These are phyloP conservation scores for Yarrowia keelungensis DNA, from an alignment of 805 yeast genomes.

Conservation along the genomic window DNA sequence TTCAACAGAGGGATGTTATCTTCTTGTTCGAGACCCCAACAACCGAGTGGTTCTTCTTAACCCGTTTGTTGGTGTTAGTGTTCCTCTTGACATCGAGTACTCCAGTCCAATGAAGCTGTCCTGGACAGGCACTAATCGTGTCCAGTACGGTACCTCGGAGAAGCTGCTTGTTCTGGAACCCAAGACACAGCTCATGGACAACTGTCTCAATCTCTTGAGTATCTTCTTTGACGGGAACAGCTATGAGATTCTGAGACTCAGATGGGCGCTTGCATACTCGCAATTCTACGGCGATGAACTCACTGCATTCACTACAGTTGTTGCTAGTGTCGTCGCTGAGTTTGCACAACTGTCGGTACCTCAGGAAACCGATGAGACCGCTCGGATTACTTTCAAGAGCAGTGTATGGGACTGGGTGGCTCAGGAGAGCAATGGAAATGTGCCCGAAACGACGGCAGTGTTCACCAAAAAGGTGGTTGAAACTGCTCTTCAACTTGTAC, in stretches of 20 bases:
- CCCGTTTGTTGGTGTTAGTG: conserved; percentile 36
- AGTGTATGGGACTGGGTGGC: conserved; percentile 30
- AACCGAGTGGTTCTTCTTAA: conserved; percentile 49
- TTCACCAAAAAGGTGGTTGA: not conserved
- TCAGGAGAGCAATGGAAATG: not conserved
- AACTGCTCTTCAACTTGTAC: not conserved
- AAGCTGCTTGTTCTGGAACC: conserved; percentile 19
- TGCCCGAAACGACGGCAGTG: not conserved
- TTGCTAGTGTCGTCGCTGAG: conserved; percentile 29
- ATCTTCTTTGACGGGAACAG: conserved; percentile 16
- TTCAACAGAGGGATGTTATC: conserved; percentile 45
- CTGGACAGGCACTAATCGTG: conserved; percentile 22
- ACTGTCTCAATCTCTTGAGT: conserved; percentile 33
- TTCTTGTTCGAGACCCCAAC: conserved; percentile 40
- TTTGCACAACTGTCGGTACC: not conserved
- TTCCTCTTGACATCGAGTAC: not conserved
- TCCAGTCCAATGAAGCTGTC: not conserved
- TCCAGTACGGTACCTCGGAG: not conserved
- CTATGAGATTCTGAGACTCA: conserved; percentile 32
- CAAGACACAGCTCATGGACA: conserved; percentile 23
- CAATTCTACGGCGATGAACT: conserved; percentile 22
- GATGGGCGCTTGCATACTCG: conserved; percentile 38
- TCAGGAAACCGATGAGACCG: not conserved
- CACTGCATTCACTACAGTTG: conserved; percentile 2
- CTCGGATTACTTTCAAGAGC: conserved; percentile 16